Evolutionary conservation across 768 basidiomycete species (phyloP).

Genomic region (Arthromyces matolae): DNA sequence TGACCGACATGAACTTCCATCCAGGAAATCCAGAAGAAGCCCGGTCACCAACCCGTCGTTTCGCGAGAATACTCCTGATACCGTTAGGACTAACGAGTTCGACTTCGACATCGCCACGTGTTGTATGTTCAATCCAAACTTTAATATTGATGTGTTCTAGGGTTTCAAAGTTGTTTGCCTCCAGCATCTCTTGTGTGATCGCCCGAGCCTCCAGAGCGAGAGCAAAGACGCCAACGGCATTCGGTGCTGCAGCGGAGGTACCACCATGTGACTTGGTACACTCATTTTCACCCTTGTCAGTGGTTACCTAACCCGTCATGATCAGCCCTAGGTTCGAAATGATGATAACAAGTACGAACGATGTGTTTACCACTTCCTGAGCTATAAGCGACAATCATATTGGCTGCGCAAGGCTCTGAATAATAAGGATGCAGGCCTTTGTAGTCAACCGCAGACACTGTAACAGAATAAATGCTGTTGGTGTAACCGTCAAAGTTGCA

Average conservation of each 20-base stretch:
- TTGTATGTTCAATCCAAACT: constrained; percentile 88
- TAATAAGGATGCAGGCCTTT: constrained; percentile 95
- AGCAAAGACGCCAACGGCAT: constrained; percentile 91
- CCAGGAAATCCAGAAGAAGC: constrained; percentile 75
- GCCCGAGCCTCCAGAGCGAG: constrained; percentile 84
- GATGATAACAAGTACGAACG: constrained; percentile 45
- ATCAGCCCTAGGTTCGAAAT: constrained; percentile 13
- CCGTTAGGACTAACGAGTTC: constrained; percentile 83
- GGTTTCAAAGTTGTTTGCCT: constrained; percentile 73
- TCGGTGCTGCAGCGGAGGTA: constrained; percentile 96
- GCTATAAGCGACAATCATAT: constrained; percentile 94
- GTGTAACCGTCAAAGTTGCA: constrained; percentile 99
- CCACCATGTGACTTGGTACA: constrained; percentile 89
- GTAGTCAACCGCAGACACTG: constrained; percentile 92
- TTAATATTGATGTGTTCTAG: constrained; percentile 91
- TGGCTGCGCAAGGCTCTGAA: constrained; percentile 96
- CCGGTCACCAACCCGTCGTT: constrained; percentile 61
- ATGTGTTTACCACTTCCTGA: constrained; percentile 94
- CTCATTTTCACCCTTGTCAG: constrained; percentile 81
- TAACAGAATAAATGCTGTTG: constrained; percentile 94
- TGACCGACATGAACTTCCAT: constrained; percentile 98
- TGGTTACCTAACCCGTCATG: constrained; percentile 69
- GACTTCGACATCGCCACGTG: constrained; percentile 91
- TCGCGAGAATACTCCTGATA: constrained; percentile 79
- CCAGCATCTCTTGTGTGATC: constrained; percentile 63